These are phyloP conservation scores for Entomortierella parvispora DNA, from an alignment of 192 early-diverging fungal species.

Conservation along the genomic window DNA sequence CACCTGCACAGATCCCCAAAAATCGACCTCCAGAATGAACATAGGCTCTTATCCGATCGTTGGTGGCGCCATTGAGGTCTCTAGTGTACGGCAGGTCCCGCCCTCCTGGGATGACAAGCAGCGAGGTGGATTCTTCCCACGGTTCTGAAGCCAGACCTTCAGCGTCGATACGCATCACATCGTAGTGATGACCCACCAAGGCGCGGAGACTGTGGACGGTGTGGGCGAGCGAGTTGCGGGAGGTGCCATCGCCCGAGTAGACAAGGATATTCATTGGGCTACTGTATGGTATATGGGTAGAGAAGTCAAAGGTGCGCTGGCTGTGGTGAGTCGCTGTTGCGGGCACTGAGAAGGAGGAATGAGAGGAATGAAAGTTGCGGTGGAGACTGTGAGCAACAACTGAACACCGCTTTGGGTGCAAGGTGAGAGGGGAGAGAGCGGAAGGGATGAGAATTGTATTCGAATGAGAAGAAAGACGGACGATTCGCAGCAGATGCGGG, in stretches of 20 bases:
- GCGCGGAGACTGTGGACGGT: slow-evolving; percentile 79
- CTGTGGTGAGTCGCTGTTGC: neutral
- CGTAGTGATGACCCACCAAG: slow-evolving; percentile 74
- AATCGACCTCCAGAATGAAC: slow-evolving; percentile 86
- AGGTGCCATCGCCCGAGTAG: slow-evolving; percentile 85
- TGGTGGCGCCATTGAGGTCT: slow-evolving; percentile 73
- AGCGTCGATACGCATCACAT: slow-evolving; percentile 87
- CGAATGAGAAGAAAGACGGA: slow-evolving; percentile 1
- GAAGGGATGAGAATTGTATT: neutral
- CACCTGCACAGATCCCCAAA: slow-evolving; percentile 82
- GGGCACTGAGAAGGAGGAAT: neutral
- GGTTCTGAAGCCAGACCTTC: slow-evolving; percentile 78
- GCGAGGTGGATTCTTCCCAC: slow-evolving; percentile 86
- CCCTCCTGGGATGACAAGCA: slow-evolving; percentile 94
- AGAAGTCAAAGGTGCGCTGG: slow-evolving; percentile 36
- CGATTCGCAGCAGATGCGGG: neutral
- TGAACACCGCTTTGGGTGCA: neutral
- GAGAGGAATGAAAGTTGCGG: neutral
- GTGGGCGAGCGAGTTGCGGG: slow-evolving; percentile 66
- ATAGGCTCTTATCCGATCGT: slow-evolving; percentile 70
- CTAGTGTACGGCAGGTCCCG: slow-evolving; percentile 85
- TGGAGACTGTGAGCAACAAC: neutral
- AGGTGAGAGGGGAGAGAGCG: neutral
- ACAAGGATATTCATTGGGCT: slow-evolving; percentile 81
- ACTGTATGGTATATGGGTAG: slow-evolving; percentile 36